Evolutionary conservation across 768 basidiomycete genomes (phyloP).

Genomic region (Leucogyrophana mollusca): DNA sequence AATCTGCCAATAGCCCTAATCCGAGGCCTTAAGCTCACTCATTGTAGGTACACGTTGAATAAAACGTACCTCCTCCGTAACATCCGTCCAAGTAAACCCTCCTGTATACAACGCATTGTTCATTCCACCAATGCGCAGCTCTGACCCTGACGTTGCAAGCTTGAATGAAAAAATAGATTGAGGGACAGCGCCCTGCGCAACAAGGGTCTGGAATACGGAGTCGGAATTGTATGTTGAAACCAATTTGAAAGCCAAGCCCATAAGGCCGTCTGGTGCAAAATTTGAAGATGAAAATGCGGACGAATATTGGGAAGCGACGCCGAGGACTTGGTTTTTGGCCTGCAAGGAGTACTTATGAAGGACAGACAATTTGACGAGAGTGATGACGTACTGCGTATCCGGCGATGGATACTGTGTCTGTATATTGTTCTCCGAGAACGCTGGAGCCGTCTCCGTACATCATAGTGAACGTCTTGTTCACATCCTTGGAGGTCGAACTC

Average conservation of each 20-base stretch:
- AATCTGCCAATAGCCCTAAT: conserved; percentile 24
- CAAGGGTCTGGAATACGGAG: conserved; percentile 43
- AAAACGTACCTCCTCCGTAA: conserved; percentile 27
- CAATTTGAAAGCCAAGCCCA: conserved; percentile 43
- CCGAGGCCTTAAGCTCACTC: conserved; percentile 1
- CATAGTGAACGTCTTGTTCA: conserved; percentile 29
- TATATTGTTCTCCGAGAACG: conserved; percentile 36
- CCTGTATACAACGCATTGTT: conserved; percentile 39
- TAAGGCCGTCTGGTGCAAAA: conserved; percentile 28
- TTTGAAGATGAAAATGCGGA: conserved; percentile 6
- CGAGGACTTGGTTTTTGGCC: conserved; percentile 21
- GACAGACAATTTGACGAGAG: background rate
- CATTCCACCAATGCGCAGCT: conserved; percentile 42
- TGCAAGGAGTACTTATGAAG: conserved; percentile 15
- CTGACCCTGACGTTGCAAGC: conserved; percentile 31
- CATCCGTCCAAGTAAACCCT: conserved; percentile 33
- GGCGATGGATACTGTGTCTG: conserved; percentile 39
- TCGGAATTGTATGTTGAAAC: conserved; percentile 33
- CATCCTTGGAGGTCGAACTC: conserved; percentile 27
- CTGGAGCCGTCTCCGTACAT: conserved; percentile 43
- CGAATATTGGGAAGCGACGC: conserved; percentile 20
- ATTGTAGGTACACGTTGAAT: background rate
- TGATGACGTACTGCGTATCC: conserved; percentile 23
- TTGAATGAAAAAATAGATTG: conserved; percentile 38
- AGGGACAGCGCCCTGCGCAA: conserved; percentile 33